Evolutionary conservation across 768 basidiomycete genomes (phyloP).

Genomic region (Mrakia gelida): DNA sequence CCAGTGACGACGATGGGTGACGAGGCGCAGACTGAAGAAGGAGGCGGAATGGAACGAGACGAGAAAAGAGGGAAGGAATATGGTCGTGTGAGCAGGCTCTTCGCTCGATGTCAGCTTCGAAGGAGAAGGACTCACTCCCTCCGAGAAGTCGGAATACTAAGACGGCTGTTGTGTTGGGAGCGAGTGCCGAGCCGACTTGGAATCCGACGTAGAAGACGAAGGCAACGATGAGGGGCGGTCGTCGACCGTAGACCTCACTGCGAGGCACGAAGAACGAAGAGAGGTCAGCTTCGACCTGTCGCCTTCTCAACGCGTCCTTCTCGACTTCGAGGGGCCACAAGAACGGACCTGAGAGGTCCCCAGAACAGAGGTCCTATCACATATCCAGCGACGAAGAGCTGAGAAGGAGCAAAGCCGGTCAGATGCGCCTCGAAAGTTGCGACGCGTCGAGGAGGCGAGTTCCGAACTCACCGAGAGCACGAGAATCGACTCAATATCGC

Average conservation of each 20-base stretch:
- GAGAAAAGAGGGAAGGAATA: constrained; percentile 45
- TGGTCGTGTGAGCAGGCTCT: constrained; percentile 45
- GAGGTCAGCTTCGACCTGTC: no score
- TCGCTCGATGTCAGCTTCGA: not conserved
- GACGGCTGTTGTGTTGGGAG: constrained; percentile 45
- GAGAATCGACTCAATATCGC: constrained; percentile 13
- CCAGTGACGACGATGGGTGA: constrained; percentile 48
- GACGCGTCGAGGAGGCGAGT: not conserved
- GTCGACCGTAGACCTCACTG: constrained; percentile 43
- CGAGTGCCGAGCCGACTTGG: constrained; percentile 46
- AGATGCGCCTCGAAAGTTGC: not conserved
- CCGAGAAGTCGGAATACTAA: constrained; percentile 48
- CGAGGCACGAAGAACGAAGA: no score
- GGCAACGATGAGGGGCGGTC: constrained; percentile 46
- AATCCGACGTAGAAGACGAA: constrained; percentile 44
- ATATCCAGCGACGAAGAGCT: constrained; percentile 34
- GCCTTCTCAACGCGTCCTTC: no score
- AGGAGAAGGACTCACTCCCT: constrained; percentile 33
- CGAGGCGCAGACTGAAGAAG: constrained; percentile 44
- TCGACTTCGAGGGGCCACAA: no score
- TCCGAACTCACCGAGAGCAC: constrained; percentile 28
- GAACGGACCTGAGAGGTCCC: no score
- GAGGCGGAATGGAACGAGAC: constrained; percentile 47
- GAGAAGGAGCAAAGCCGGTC: no score
- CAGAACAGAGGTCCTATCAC: constrained; percentile 42